Evolutionary conservation across 495 filamentous ascomycete species (phyloP).

Genomic region (Aspergillus ostianus): DNA sequence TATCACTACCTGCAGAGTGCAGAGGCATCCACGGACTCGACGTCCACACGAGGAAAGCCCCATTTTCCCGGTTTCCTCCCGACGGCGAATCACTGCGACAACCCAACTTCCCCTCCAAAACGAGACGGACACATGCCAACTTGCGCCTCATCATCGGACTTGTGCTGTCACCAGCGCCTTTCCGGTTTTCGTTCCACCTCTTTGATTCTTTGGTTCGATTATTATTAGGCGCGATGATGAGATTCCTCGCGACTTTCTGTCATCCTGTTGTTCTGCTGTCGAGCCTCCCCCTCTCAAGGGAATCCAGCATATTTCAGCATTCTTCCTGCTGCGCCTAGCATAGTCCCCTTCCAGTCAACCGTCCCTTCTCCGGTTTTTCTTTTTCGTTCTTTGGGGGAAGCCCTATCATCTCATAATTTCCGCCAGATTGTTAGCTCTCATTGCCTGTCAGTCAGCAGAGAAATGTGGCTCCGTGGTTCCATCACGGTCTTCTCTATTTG

Average conservation of each 20-base stretch:
- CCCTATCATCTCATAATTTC: not conserved
- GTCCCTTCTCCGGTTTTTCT: not conserved
- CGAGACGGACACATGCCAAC: too few species aligned
- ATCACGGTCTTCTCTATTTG: conserved; percentile 7
- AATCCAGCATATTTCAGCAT: not conserved
- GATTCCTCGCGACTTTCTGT: not conserved
- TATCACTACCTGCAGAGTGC: too few species aligned
- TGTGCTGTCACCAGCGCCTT: not conserved
- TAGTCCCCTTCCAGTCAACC: not conserved
- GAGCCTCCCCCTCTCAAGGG: not conserved
- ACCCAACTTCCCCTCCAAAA: not conserved
- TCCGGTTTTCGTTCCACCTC: not conserved
- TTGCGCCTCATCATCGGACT: not conserved
- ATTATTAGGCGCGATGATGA: not conserved
- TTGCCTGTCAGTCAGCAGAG: not conserved
- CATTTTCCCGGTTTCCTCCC: not conserved
- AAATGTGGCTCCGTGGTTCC: conserved; percentile 14
- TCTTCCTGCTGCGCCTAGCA: not conserved
- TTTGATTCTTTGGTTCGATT: not conserved
- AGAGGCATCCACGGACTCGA: too few species aligned
- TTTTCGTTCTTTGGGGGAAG: not conserved
- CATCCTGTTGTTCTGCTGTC: not conserved
- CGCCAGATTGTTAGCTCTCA: not conserved
- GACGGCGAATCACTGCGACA: not conserved
- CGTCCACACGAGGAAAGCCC: too few species aligned